Conservation (phyloP, 2,329 filamentous ascomycete genomes). For the Colletotrichum caudatum region DNA sequence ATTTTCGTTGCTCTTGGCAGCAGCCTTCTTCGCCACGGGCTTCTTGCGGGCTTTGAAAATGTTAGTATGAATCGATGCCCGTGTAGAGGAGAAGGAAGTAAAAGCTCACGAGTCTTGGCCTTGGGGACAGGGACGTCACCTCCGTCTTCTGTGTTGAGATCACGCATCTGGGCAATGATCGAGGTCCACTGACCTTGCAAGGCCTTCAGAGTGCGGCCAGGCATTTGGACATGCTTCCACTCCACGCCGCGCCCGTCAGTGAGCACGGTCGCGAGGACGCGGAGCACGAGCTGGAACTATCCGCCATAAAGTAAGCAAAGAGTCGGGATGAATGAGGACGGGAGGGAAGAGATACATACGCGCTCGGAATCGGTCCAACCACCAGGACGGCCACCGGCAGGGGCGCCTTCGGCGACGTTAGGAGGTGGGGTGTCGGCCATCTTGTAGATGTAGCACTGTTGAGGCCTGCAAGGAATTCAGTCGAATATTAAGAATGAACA, state of each 20-base stretch:
- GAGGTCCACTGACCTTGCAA: constrained; percentile 54
- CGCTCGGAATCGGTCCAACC: constrained; percentile 55
- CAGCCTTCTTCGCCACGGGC: constrained; percentile 41
- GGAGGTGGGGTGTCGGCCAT: constrained; percentile 46
- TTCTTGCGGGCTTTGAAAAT: constrained; percentile 42
- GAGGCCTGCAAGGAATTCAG: neutral
- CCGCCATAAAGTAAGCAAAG: neutral
- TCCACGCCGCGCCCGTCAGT: constrained; percentile 50
- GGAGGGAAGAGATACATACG: constrained; percentile 41
- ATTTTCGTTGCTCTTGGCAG: constrained; percentile 3
- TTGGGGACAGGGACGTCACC: constrained; percentile 30
- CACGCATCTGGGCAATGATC: constrained; percentile 52
- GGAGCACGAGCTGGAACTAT: constrained; percentile 53
- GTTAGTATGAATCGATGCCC: neutral
- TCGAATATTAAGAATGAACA: neutral
- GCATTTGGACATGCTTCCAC: constrained; percentile 52
- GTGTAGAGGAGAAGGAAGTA: neutral
- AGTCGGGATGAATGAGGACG: neutral
- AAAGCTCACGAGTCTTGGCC: constrained; percentile 28
- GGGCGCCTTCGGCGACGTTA: constrained; percentile 43
- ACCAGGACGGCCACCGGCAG: constrained; percentile 8
- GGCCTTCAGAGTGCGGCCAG: constrained; percentile 54
- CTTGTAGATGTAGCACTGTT: constrained; percentile 1
- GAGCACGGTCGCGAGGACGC: constrained; percentile 51
- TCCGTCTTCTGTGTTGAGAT: constrained; percentile 48